Percentiles rank a stretch among this genome's conserved stretches.
Evolutionary conservation across 768 basidiomycete species (phyloP).

Genomic region (Russula compacta): DNA sequence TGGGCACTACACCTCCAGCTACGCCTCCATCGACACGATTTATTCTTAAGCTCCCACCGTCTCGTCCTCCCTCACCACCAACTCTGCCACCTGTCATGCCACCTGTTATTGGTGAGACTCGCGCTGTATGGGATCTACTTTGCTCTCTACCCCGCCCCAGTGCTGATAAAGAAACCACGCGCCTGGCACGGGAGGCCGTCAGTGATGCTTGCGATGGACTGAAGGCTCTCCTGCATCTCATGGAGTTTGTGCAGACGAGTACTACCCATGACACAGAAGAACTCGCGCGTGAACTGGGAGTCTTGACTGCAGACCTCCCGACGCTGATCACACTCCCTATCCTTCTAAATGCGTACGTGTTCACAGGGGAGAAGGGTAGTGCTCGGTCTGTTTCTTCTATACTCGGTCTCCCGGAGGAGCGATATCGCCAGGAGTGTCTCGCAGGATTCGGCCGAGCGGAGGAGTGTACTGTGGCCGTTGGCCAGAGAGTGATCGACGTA

Average conservation of each 20-base stretch:
- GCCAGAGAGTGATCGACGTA: conserved; percentile 44
- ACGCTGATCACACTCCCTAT: conserved; percentile 67
- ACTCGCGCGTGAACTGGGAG: conserved; percentile 36
- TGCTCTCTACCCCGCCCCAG: conserved; percentile 51
- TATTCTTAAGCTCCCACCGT: conserved; percentile 54
- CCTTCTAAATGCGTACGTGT: conserved; percentile 42
- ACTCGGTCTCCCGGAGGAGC: conserved; percentile 48
- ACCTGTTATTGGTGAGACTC: conserved; percentile 48
- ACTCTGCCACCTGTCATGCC: conserved; percentile 25
- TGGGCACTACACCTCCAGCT: conserved; percentile 39
- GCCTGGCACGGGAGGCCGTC: conserved; percentile 69
- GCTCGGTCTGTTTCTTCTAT: conserved; percentile 41
- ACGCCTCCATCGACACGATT: conserved; percentile 54
- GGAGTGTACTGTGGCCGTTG: conserved; percentile 55
- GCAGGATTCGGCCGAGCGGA: conserved; percentile 73
- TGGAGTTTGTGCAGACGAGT: conserved; percentile 34
- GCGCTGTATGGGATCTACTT: conserved; percentile 53
- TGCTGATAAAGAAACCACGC: conserved; percentile 37
- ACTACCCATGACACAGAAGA: conserved; percentile 20
- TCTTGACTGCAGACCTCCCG: conserved; percentile 55
- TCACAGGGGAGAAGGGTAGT: conserved; percentile 20
- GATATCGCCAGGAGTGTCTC: conserved; percentile 61
- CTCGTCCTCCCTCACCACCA: conserved; percentile 60
- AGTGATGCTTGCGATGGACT: conserved; percentile 69
- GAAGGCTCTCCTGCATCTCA: conserved; percentile 43